Evolutionary conservation across 1,139 yeast species (phyloP).

Genomic region (Blastobotrys raffinosifermentans): DNA sequence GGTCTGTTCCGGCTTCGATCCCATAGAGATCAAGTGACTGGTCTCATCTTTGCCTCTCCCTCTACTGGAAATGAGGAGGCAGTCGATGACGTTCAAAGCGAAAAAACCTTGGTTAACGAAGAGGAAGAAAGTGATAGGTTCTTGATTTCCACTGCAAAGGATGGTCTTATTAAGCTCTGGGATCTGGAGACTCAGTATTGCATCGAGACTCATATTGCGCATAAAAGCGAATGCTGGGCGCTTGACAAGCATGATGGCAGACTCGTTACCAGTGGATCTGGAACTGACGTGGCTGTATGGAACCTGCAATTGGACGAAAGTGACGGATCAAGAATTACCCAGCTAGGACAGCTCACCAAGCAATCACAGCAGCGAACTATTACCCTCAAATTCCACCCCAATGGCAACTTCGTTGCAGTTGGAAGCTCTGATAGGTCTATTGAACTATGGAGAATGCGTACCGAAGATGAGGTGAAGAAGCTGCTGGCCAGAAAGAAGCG

Average conservation of each 20-base stretch:
- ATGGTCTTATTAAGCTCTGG: slow-evolving; percentile 90
- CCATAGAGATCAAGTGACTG: slow-evolving; percentile 86
- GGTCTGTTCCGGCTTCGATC: slow-evolving; percentile 85
- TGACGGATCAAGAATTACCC: slow-evolving; percentile 51
- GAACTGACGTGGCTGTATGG: slow-evolving; percentile 85
- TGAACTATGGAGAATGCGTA: slow-evolving; percentile 76
- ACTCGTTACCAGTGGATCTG: slow-evolving; percentile 67
- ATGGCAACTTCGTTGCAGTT: slow-evolving; percentile 49
- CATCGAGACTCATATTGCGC: slow-evolving; percentile 91
- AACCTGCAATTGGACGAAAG: slow-evolving; percentile 47
- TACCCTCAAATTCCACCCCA: slow-evolving; percentile 48
- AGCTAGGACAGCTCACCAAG: slow-evolving; percentile 66
- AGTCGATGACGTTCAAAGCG: slow-evolving; percentile 5
- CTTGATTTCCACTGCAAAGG: slow-evolving; percentile 74
- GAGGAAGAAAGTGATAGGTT: slow-evolving; percentile 45
- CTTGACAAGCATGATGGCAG: slow-evolving; percentile 30
- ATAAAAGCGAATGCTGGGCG: slow-evolving; percentile 90
- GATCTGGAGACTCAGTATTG: slow-evolving; percentile 85
- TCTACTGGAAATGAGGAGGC: too few relatives aligned
- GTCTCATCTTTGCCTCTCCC: slow-evolving; percentile 42
- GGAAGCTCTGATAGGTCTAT: slow-evolving; percentile 76
- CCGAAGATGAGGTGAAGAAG: slow-evolving; percentile 71
- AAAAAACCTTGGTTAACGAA: slow-evolving; percentile 7
- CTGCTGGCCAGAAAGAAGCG: slow-evolving; percentile 75
- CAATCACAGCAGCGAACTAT: slow-evolving; percentile 73